A percentile compares a stretch with the other conserved stretches of the same genome.
Evolutionary conservation across 306 rosid species (phyloP).

Genomic region (Cucumis hystrix): DNA sequence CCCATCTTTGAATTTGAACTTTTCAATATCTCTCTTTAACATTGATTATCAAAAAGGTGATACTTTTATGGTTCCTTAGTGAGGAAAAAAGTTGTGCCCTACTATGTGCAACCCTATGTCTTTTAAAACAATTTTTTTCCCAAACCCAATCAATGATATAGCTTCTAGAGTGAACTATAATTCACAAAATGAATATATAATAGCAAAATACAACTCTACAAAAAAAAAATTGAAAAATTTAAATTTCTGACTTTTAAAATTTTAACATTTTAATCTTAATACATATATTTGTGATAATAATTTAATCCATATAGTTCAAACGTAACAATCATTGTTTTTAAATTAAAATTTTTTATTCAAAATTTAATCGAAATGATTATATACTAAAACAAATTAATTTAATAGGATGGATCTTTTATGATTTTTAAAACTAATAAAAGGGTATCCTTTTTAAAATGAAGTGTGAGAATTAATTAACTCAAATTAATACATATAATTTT

Average conservation of each 20-base stretch:
- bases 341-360: background rate
- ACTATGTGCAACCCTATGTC: background rate
- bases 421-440: too few species aligned
- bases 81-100: background rate
- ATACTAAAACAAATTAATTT: background rate
- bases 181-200: background rate
- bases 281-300: too few species aligned
- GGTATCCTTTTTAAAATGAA: too few species aligned
- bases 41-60: background rate
- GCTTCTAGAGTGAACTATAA: background rate
- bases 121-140: background rate
- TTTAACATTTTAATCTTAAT: too few species aligned
- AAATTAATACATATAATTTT: too few species aligned
- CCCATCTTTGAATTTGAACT: constrained; percentile 1
- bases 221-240: too few species aligned
- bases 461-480: too few species aligned
- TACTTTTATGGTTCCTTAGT: constrained; percentile 4
- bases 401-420: too few species aligned
- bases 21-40: background rate
- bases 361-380: background rate
- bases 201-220: background rate
- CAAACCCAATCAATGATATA: background rate
- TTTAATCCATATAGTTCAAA: too few species aligned
- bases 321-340: too few species aligned
- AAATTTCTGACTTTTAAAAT: too few species aligned